Base-by-base conservation (phyloP, 176 grass and related monocot genomes). In the Carex cristatella region DNA sequence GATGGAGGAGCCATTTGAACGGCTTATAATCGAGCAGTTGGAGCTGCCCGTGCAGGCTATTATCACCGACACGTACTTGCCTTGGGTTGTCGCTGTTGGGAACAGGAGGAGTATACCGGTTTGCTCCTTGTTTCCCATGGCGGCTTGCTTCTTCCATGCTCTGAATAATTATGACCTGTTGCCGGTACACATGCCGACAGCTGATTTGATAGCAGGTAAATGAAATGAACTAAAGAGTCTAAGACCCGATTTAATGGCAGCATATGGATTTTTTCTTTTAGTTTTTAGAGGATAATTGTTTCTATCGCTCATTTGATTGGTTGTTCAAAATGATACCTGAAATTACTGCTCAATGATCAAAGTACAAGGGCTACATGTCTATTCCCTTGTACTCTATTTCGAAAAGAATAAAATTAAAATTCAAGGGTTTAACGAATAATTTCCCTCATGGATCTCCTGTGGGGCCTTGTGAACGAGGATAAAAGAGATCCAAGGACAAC, bases 1-100 rank as follows among this genome's bases (percentile, higher is more conserved):
- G 61, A 94, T 94, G 90, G 88, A 42, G 66, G 33, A 18, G 10
- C 89, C 89, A 12, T 78, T 92, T 7, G 88, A 87, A 16, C 40
- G 32, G 62, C 69, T 92, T 0, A 78, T 78, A 16, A 82, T 80
- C 55, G 75, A 82, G 23, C 51, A 56, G 30, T 71, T 89, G 83
- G 84, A 72, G 12, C 67, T 7, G 1, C 84, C 84, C 4, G 65
- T 82, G 62, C 18, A 59, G 48, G 68, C 48, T 1, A 78, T 89
- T 32, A 30, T 89, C 7, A 28, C 58, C 2, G 88, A 89, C 78
- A 59, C 65, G 31, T 69, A 65, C 84, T 42, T 89, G 66, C 44
- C 79, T 30, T 89, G 88, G 88, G 84, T 81, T 16, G 84, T 83
- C 2, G 32, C 27, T 4, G 31, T 81, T 1, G 88, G 83, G 40